Evolutionary conservation across 148 eudicot genomes (phyloP).

Genomic region (Agrostemma githago): DNA sequence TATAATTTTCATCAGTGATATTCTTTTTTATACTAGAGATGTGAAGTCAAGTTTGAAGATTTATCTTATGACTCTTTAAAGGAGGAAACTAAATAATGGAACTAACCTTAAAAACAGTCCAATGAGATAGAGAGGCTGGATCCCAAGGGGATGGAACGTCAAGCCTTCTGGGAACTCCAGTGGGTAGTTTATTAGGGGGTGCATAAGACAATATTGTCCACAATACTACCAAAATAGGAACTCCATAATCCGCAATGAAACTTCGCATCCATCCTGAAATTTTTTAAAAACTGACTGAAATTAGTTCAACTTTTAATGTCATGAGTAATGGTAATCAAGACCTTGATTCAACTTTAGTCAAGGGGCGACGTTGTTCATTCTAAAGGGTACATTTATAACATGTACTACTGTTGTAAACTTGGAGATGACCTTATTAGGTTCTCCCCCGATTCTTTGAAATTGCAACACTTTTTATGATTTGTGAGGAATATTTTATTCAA

Average conservation of each 20-base stretch:
- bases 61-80: background rate
- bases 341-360: background rate
- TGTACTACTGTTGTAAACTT: too few species aligned
- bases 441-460: too few species aligned
- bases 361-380: background rate
- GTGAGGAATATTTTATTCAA: too few species aligned
- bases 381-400: background rate
- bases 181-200: conserved; percentile 48
- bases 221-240: conserved; percentile 62
- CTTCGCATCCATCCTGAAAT: conserved; percentile 61
- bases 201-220: conserved; percentile 73
- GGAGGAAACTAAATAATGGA: background rate
- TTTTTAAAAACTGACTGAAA: background rate
- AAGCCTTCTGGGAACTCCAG: conserved; percentile 78
- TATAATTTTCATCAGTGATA: too few species aligned
- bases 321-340: background rate
- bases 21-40: too few species aligned
- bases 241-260: conserved; percentile 84
- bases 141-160: conserved; percentile 80
- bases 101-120: conserved; percentile 67
- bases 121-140: conserved; percentile 54
- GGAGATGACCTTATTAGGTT: too few species aligned
- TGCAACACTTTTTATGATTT: too few species aligned
- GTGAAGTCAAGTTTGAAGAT: too few species aligned
- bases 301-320: background rate